A percentile compares a stretch with the other conserved stretches of the same genome.
These are phyloP conservation scores for Cercospora nicotianae DNA, from an alignment of 2,329 filamentous ascomycete genomes.

Conservation along the genomic window DNA sequence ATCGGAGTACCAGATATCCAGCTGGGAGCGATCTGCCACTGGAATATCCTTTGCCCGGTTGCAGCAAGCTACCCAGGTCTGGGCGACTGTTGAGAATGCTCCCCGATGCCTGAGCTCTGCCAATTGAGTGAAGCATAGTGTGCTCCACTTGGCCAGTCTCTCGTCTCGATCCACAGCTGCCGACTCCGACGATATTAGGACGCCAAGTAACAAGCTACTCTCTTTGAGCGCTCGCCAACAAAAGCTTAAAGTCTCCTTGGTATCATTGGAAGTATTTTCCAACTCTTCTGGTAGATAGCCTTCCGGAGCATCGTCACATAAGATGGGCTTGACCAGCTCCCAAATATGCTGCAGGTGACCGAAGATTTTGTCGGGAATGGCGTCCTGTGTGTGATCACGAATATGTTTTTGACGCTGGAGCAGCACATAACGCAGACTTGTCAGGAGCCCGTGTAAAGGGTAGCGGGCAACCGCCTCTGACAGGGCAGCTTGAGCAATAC, in stretches of 20 bases:
- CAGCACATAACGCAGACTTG: conserved; percentile 36
- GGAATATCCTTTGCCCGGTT: conserved; percentile 57
- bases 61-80: conserved; percentile 83
- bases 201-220: conserved; percentile 63
- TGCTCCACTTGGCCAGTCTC: conserved; percentile 30
- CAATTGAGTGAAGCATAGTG: conserved; percentile 77
- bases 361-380: conserved; percentile 8
- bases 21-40: conserved; percentile 48
- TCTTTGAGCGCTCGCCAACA: conserved; percentile 96
- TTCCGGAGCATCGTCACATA: conserved; percentile 94
- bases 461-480: conserved; percentile 56
- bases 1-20: conserved; percentile 66
- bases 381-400: neutral
- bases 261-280: conserved; percentile 70
- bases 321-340: conserved; percentile 69
- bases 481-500: conserved; percentile 63
- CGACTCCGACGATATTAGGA: conserved; percentile 11
- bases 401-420: conserved; percentile 26
- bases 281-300: conserved; percentile 77
- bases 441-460: conserved; percentile 47
- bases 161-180: neutral
- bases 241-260: conserved; percentile 89
- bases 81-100: conserved; percentile 88
- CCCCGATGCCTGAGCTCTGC: conserved; percentile 83
- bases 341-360: conserved; percentile 69